phyloP scores from a whole-genome alignment of 768 basidiomycete species.

The Mycena polygramma region DNA sequence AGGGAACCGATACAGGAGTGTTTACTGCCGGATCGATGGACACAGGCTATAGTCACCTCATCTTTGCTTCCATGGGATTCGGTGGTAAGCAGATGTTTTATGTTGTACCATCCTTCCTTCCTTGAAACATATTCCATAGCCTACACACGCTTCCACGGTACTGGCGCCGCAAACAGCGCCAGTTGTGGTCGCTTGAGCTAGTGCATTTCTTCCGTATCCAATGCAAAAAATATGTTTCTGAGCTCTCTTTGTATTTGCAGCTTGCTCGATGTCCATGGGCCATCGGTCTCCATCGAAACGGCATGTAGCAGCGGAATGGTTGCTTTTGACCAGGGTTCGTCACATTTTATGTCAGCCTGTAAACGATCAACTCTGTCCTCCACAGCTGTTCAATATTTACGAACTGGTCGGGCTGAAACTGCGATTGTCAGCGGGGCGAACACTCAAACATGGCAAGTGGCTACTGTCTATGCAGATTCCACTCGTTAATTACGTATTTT shows the following conservation, averaged over 20 bases:
- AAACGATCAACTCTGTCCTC: not conserved
- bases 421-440: conserved; percentile 52
- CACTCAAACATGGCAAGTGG: conserved; percentile 48
- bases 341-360: not conserved
- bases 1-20: conserved; percentile 49
- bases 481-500: not conserved
- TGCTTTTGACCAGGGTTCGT: conserved; percentile 49
- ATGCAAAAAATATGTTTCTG: not conserved
- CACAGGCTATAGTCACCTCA: conserved; percentile 46
- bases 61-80: conserved; percentile 49
- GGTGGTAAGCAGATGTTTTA: conserved; percentile 40
- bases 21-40: conserved; percentile 51
- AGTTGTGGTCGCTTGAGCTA: conserved; percentile 54
- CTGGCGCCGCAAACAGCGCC: conserved; percentile 49
- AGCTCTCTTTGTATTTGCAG: conserved; percentile 35
- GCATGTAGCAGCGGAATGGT: conserved; percentile 52
- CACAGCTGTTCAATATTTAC: conserved; percentile 49
- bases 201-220: conserved; percentile 38
- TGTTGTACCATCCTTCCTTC: not conserved
- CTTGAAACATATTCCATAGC: conserved; percentile 36
- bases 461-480: not conserved
- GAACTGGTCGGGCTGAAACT: conserved; percentile 49
- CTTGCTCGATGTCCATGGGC: conserved; percentile 51
- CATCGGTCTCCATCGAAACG: conserved; percentile 51
- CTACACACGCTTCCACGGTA: conserved; percentile 51